Evolutionary conservation across 257 asterid species (phyloP).

Genomic region (Eucommia ulmoides): DNA sequence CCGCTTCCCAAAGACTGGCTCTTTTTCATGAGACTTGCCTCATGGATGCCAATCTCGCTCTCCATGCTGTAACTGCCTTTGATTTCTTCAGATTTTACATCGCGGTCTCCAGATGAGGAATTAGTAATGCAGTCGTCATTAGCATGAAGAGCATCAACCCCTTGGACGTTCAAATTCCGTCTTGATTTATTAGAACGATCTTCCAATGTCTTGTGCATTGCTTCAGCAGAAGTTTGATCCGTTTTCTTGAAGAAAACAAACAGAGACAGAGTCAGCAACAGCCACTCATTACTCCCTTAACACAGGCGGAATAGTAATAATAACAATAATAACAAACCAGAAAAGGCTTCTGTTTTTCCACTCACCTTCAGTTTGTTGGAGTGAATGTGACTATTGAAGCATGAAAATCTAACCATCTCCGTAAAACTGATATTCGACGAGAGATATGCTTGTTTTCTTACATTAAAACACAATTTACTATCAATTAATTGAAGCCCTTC

Average conservation of each 20-base stretch:
- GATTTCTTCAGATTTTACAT: conserved; percentile 46
- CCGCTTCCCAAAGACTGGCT: conserved; percentile 56
- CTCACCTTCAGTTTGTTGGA: conserved; percentile 75
- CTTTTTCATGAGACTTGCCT: conserved; percentile 33
- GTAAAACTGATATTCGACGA: conserved; percentile 33
- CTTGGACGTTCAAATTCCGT: no score
- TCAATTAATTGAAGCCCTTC: conserved; percentile 14
- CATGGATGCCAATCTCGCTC: conserved; percentile 17
- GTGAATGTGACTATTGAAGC: conserved; percentile 33
- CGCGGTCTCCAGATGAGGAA: conserved; percentile 37
- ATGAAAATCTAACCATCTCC: conserved; percentile 27
- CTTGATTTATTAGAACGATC: conserved; percentile 17
- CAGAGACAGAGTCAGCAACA: not conserved
- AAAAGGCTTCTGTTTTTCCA: conserved; percentile 6
- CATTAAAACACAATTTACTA: conserved; percentile 17
- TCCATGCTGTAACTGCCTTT: conserved; percentile 35
- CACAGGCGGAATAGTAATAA: no score
- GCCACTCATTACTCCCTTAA: no score
- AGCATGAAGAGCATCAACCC: no score
- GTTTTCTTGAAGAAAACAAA: not conserved
- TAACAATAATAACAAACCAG: conserved; percentile 1
- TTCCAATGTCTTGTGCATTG: conserved; percentile 30
- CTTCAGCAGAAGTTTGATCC: not conserved
- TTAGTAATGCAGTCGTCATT: no score
- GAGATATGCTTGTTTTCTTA: conserved; percentile 18